Base-by-base conservation (phyloP, 2,329 filamentous ascomycete genomes). In the Colletotrichum falcatum region DNA sequence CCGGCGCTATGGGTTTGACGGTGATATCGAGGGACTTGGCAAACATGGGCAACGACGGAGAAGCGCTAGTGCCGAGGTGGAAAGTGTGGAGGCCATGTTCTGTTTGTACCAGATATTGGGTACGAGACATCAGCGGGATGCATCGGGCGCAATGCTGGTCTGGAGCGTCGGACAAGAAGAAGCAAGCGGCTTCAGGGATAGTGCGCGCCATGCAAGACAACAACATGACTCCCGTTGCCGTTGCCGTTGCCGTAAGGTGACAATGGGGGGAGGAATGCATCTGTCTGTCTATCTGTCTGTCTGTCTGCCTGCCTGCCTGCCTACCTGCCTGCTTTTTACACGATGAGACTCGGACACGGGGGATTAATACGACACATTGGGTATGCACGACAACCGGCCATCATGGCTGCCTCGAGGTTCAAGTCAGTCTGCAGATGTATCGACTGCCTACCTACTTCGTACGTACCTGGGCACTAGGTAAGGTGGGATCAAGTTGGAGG, bases 1-100 rank as follows among this genome's bases (percentile, higher is more conserved):
- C 44, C 58, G 44, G 44, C 14, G 35, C 39, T 35, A 42, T 51
- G 28, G 48, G 64, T 49, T 51, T 59, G 64, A 67, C 44, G 35
- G 16, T 54, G 67, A 62, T 70, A 58, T 67, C 44, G 39, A 67
- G 30, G 20, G 14, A 16, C 64, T 70, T 67, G 64, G 63, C 63
- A 44, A 51, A 56, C 63, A 58, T 70, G 56, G 56, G 46, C 33
- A 20, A 23, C 18, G 67, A 70, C 67, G 67, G 42, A 67, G 42
- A 46, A 14, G 64, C 61, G 56, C 64, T 70, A 70, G 67, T 37
- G 63, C 3, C 11, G 56, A 12, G 42, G 16, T 37, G 44, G 35
- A 26, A 23, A 37, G 49, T 51, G 51, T 56, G 64, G 64, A 53
- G 55, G 56, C 49, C 18, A 70, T 54, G 3, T 20, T 8, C 0